Conservation (phyloP, 1,139 yeast genomes). For the Hanseniaspora sp. region DNA sequence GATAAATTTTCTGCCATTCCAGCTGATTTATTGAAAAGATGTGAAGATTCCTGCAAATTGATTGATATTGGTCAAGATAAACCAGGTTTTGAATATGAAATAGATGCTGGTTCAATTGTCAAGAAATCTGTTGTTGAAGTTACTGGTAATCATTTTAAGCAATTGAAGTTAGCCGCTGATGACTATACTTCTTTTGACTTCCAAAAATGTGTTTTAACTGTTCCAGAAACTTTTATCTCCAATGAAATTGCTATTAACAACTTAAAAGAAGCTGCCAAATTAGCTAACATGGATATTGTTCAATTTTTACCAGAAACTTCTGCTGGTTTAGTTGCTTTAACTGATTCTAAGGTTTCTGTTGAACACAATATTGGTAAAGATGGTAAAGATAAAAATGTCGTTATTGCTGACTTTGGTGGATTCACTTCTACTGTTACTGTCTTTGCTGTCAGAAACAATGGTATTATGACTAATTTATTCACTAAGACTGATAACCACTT, state of each 20-base stretch:
- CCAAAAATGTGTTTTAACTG: constrained; percentile 77
- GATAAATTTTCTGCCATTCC: constrained; percentile 23
- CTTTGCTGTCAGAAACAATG: constrained; percentile 74
- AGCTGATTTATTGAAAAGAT: constrained; percentile 13
- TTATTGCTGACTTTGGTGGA: constrained; percentile 96
- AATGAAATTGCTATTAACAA: constrained; percentile 59
- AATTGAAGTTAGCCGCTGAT: constrained; percentile 78
- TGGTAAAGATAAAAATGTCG: constrained; percentile 65
- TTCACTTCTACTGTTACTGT: constrained; percentile 94
- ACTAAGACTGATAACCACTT: constrained; percentile 73
- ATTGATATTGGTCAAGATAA: constrained; percentile 51
- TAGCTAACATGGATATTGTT: constrained; percentile 67
- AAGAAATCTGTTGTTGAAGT: constrained; percentile 62
- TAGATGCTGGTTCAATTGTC: constrained; percentile 15
- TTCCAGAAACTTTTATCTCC: constrained; percentile 70
- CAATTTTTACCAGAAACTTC: constrained; percentile 91
- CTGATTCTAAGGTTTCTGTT: constrained; percentile 30
- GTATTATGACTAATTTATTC: constrained; percentile 77
- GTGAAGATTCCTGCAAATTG: constrained; percentile 44
- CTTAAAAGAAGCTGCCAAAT: constrained; percentile 49
- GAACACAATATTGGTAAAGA: constrained; percentile 16
- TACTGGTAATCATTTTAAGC: constrained; percentile 70
- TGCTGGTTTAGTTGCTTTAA: constrained; percentile 67
- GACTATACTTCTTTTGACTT: constrained; percentile 78
- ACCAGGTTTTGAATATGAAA: constrained; percentile 49